phyloP scores from a whole-genome alignment of 1,139 yeast species.

The Saccharomycopsis hybrid region DNA sequence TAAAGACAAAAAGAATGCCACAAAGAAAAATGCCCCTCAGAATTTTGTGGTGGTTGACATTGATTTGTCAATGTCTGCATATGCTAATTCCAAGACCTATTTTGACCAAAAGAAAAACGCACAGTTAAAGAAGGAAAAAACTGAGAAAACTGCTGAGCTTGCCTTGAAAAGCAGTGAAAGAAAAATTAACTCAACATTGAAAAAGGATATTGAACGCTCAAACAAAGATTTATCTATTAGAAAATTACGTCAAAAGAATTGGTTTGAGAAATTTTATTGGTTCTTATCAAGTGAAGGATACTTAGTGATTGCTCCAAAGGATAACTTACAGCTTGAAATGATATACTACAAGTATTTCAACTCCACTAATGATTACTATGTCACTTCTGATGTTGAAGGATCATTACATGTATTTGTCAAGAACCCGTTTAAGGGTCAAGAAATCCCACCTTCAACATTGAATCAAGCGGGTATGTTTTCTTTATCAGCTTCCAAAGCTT shows the following conservation, averaged over 20 bases:
- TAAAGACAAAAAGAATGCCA: conserved; percentile 16
- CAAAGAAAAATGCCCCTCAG: conserved; percentile 20
- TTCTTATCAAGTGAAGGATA: conserved; percentile 86
- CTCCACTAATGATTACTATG: conserved; percentile 62
- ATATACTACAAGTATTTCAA: conserved; percentile 71
- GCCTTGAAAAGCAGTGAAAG: conserved; percentile 84
- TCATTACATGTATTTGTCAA: conserved; percentile 38
- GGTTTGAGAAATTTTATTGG: conserved; percentile 96
- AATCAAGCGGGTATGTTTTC: conserved; percentile 87
- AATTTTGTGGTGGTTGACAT: conserved; percentile 49
- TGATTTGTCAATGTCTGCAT: conserved; percentile 67
- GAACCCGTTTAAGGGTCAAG: conserved; percentile 35
- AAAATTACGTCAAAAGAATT: conserved; percentile 63
- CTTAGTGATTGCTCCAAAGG: conserved; percentile 81
- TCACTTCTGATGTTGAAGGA: conserved; percentile 70
- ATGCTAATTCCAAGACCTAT: conserved; percentile 85
- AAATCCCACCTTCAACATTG: conserved; percentile 76
- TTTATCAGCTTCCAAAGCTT: conserved; percentile 76
- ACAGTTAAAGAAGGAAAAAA: conserved; percentile 70
- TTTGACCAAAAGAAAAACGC: conserved; percentile 77
- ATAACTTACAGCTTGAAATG: conserved; percentile 76
- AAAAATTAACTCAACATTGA: conserved; percentile 68
- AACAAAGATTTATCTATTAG: conserved; percentile 48
- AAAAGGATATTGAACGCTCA: conserved; percentile 58
- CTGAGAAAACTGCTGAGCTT: conserved; percentile 67